A percentile compares a stretch with the other conserved stretches of the same genome.
Conservation (phyloP, 345 rosid species). For the Kernera saxatilis region DNA sequence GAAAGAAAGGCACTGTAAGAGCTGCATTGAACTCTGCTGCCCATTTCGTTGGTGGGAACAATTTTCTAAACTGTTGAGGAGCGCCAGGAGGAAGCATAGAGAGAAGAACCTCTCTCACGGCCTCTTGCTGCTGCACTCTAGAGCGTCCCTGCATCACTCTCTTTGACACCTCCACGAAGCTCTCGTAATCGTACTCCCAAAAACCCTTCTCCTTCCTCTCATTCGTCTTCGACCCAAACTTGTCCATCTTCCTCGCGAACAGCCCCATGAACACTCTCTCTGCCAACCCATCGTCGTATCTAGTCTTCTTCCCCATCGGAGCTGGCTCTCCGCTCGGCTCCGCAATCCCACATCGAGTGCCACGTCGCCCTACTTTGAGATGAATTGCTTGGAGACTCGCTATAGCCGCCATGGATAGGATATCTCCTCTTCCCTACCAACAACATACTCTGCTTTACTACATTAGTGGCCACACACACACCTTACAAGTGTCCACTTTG, state of each 20-base stretch:
- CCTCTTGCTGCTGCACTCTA: conserved; percentile 70
- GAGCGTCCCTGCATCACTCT: conserved; percentile 82
- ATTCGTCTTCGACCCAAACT: conserved; percentile 39
- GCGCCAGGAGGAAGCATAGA: conserved; percentile 98
- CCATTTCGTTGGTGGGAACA: conserved; percentile 95
- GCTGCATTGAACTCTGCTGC: conserved; percentile 95
- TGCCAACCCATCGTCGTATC: conserved; percentile 65
- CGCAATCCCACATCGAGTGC: conserved; percentile 55
- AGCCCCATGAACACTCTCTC: conserved; percentile 82
- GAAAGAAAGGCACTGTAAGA: conserved; percentile 89
- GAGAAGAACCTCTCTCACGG: conserved; percentile 80
- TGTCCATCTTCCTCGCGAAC: conserved; percentile 88
- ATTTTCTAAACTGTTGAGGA: conserved; percentile 80
- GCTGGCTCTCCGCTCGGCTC: conserved; percentile 87
- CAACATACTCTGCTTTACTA: conserved; percentile 8
- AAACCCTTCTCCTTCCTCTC: conserved; percentile 41
- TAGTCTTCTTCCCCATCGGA: conserved; percentile 82
- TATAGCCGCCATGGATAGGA: conserved; percentile 51
- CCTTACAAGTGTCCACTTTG: conserved; percentile 26
- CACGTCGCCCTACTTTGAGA: conserved; percentile 14
- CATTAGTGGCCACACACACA: conserved; percentile 17
- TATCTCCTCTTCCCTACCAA: neutral
- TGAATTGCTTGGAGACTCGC: conserved; percentile 43
- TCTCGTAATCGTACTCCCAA: conserved; percentile 65
- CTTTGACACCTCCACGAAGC: conserved; percentile 78